Evolutionary conservation across 208 protist genomes (phyloP).

Genomic region (Porcisia hertigi): DNA sequence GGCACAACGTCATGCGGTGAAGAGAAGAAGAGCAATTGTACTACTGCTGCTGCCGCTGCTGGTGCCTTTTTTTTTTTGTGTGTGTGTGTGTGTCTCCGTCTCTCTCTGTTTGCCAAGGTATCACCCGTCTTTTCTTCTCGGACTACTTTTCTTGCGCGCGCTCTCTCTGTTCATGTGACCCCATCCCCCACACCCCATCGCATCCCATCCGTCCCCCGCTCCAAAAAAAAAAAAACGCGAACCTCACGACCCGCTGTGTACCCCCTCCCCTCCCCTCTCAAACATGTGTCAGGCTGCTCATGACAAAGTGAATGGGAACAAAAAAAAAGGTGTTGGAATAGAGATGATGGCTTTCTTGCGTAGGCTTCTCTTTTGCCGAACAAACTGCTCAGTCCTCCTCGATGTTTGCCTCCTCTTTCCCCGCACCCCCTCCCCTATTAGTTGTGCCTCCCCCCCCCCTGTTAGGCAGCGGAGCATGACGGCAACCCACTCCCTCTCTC

Average conservation of each 20-base stretch:
- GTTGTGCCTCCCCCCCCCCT: no score
- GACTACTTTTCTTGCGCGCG: neutral
- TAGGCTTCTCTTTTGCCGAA: neutral
- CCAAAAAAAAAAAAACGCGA: no score
- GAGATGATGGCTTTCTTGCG: neutral
- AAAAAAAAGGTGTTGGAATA: no score
- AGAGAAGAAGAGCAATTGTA: no score
- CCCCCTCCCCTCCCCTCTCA: no score
- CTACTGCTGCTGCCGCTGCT: neutral
- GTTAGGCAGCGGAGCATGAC: no score
- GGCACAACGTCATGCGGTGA: neutral
- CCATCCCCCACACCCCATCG: neutral
- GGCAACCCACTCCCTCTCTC: no score
- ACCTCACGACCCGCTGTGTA: no score
- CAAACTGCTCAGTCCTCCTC: neutral
- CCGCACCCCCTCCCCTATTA: neutral
- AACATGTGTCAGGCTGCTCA: no score
- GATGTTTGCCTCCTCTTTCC: neutral
- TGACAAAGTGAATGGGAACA: no score
- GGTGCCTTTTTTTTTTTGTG: neutral
- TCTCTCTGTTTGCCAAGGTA: neutral
- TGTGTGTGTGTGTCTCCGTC: neutral
- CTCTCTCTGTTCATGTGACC: neutral
- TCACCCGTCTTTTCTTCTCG: neutral
- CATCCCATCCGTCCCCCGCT: neutral